Percentiles rank a stretch among this genome's conserved stretches.
These are phyloP conservation scores for Euptelea pleiosperma DNA, from an alignment of 164 flowering plant genomes.

Conservation along the genomic window DNA sequence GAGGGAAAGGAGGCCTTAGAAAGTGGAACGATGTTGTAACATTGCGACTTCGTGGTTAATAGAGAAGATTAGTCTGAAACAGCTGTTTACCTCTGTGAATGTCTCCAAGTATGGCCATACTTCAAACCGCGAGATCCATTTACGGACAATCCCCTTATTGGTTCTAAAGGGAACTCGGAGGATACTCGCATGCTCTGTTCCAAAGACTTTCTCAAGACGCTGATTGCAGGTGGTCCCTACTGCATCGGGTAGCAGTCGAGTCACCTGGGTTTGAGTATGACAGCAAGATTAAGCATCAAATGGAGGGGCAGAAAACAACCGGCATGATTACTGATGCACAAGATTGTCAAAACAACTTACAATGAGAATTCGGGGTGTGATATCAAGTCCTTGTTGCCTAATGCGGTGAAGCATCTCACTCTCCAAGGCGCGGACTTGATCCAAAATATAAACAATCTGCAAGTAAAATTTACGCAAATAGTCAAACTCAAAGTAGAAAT, in stretches of 20 bases:
- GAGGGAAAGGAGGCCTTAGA: too few relatives aligned
- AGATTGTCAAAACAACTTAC: slow-evolving; percentile 36
- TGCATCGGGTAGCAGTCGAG: slow-evolving; percentile 97
- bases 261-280: slow-evolving; percentile 54
- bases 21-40: neutral
- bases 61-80: neutral
- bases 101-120: slow-evolving; percentile 99
- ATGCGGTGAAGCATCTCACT: slow-evolving; percentile 86
- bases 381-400: slow-evolving; percentile 92
- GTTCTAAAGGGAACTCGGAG: slow-evolving; percentile 93
- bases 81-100: slow-evolving; percentile 67
- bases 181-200: slow-evolving; percentile 71
- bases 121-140: slow-evolving; percentile 98
- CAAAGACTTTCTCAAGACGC: slow-evolving; percentile 87
- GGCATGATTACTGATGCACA: neutral
- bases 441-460: slow-evolving; percentile 94
- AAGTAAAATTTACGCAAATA: neutral
- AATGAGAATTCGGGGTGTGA: slow-evolving; percentile 78
- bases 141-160: slow-evolving; percentile 83
- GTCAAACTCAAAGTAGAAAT: neutral
- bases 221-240: slow-evolving; percentile 95
- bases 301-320: neutral
- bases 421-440: slow-evolving; percentile 99
- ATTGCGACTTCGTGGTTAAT: neutral
- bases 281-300: slow-evolving; percentile 13